A percentile compares a stretch with the other conserved stretches of the same genome.
phyloP scores from a whole-genome alignment of 2,329 filamentous ascomycete species.

The Biscogniauxia sp. region DNA sequence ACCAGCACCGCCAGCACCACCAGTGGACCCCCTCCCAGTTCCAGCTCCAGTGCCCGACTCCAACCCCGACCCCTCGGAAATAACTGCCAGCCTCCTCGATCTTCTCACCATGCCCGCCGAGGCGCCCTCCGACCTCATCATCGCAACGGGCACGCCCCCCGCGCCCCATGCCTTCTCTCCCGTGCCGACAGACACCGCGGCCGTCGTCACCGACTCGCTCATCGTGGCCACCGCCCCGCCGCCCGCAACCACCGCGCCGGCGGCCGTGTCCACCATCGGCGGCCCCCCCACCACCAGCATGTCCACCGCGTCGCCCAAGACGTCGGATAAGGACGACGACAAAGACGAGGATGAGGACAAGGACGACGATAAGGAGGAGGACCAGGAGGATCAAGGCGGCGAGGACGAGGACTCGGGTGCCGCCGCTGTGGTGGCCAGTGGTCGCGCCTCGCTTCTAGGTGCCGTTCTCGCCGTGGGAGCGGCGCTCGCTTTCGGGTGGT shows the following conservation, averaged over 20 bases:
- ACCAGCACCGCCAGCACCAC: too few species aligned
- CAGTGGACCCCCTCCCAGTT: too few species aligned
- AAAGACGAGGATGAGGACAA: too few species aligned
- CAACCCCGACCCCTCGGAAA: neutral
- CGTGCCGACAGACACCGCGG: neutral
- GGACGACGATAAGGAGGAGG: neutral
- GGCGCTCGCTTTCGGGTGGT: conserved; percentile 25
- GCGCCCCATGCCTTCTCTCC: neutral
- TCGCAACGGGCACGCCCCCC: conserved; percentile 4
- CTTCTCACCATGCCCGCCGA: conserved; percentile 2
- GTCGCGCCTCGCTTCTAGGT: conserved; percentile 23
- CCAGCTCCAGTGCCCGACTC: too few species aligned
- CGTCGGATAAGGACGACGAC: too few species aligned
- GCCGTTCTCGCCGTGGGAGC: conserved; percentile 26
- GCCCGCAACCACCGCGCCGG: neutral
- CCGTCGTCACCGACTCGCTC: neutral
- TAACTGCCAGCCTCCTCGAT: neutral
- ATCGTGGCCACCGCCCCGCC: neutral
- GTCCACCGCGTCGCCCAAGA: neutral
- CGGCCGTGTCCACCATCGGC: conserved; percentile 5
- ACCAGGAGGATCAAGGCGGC: neutral
- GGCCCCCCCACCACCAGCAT: neutral
- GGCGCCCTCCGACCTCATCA: conserved; percentile 4
- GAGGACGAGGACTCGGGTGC: conserved; percentile 10
- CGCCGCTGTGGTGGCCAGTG: conserved; percentile 2